Evolutionary conservation across 306 rosid species (phyloP).

Genomic region (Benincasa hispida): DNA sequence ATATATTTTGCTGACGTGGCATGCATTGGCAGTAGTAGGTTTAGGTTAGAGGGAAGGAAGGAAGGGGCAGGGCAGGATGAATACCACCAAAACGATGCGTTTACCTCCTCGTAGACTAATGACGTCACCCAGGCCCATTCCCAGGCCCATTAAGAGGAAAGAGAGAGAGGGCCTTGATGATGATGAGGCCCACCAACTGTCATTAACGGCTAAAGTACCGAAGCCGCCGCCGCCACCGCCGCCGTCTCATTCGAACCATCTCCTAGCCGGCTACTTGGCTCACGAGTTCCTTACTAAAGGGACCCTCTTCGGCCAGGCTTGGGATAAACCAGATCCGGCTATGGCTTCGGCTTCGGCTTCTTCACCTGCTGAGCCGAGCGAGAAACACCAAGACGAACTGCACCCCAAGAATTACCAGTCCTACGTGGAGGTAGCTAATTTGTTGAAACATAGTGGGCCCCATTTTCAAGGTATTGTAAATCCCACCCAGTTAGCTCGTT

Average conservation of each 20-base stretch:
- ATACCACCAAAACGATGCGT: conserved; percentile 88
- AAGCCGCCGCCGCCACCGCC: conserved; percentile 2
- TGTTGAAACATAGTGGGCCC: conserved; percentile 49
- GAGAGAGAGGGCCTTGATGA: conserved; percentile 33
- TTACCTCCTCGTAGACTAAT: conserved; percentile 76
- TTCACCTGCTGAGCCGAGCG: background rate
- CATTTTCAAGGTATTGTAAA: conserved; percentile 63
- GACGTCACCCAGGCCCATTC: conserved; percentile 19
- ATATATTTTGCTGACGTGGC: conserved; percentile 54
- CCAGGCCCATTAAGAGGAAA: conserved; percentile 37
- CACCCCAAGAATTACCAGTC: conserved; percentile 22
- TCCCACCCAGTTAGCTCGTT: conserved; percentile 67
- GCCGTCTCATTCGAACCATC: conserved; percentile 27
- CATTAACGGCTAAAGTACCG: conserved; percentile 15
- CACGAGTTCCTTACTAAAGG: conserved; percentile 64
- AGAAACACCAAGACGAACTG: conserved; percentile 13
- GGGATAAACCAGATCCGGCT: conserved; percentile 23
- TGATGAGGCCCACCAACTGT: conserved; percentile 32
- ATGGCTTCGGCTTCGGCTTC: background rate
- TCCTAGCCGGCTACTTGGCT: conserved; percentile 71
- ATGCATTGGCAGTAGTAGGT: conserved; percentile 7
- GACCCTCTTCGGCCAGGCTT: conserved; percentile 54
- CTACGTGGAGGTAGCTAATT: conserved; percentile 54
- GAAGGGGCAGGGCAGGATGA: conserved; percentile 40
- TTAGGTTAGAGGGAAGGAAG: background rate